Evolutionary conservation across 306 rosid species (phyloP).

Genomic region (Delonix regia): DNA sequence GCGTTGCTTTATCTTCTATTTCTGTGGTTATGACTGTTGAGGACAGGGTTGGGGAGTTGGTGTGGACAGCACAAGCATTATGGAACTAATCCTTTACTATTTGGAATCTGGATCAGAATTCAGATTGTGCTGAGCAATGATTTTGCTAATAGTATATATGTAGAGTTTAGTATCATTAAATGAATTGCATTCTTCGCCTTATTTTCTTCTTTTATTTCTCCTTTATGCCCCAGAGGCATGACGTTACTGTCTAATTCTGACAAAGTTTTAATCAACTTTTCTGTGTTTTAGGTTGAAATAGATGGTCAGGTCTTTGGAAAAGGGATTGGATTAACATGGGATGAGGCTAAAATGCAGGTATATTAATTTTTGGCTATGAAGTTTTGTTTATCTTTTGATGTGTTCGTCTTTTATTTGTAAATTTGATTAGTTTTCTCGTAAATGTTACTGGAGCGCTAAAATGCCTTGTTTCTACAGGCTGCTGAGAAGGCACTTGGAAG

Average conservation of each 20-base stretch:
- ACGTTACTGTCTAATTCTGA: slow-evolving; percentile 1
- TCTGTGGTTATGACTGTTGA: slow-evolving; percentile 13
- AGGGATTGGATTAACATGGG: slow-evolving; percentile 88
- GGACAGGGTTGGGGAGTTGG: slow-evolving; percentile 52
- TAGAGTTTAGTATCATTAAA: slow-evolving; percentile 1
- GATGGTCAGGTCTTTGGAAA: slow-evolving; percentile 81
- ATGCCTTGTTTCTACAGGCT: slow-evolving; percentile 57
- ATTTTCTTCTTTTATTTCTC: not conserved
- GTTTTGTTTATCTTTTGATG: not conserved
- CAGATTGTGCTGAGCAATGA: not conserved
- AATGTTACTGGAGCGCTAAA: slow-evolving; percentile 30
- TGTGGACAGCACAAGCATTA: slow-evolving; percentile 13
- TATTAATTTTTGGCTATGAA: slow-evolving; percentile 15
- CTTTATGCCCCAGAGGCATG: not conserved
- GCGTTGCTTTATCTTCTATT: slow-evolving; percentile 13
- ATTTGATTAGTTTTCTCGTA: slow-evolving; percentile 32
- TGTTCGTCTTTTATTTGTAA: slow-evolving; percentile 9
- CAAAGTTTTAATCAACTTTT: slow-evolving; percentile 13
- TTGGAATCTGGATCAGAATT: slow-evolving; percentile 23
- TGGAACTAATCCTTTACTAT: slow-evolving; percentile 17
- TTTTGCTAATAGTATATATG: not conserved
- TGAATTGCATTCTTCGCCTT: slow-evolving; percentile 15
- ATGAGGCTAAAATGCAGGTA: slow-evolving; percentile 89
- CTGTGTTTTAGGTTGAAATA: slow-evolving; percentile 70
- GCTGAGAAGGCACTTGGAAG: slow-evolving; percentile 90